Evolutionary conservation across 2,329 filamentous ascomycete genomes (phyloP), one percentile per base, ranked within the genome.

Genomic region (Sordariomycetes sp.): DNA sequence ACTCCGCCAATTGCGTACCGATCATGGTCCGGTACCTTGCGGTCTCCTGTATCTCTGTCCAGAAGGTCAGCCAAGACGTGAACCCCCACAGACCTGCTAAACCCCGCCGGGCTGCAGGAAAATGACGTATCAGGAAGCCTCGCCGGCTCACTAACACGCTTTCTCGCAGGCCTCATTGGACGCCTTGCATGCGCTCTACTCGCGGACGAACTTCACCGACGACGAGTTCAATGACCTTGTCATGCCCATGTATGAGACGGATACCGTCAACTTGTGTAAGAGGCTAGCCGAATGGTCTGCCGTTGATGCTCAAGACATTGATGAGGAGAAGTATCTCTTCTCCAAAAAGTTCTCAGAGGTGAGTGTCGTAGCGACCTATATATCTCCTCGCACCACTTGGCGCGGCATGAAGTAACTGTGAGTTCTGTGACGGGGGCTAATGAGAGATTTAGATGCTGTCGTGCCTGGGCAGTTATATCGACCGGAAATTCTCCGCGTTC

Each of bases 341-440:
- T 85, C 89, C 48, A 97, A 97, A 75, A 97, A 96, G 71, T 83
- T 97, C 53, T 91, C 92, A 1, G 94, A 99, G 81, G 89, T 91
- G 78, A 63, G 74, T 64, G 16, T 50, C 20, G 34, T 51, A 51
- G 12, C 22, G 4, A 35, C 24, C 25, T 22, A 20, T 12, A 10
- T 10, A 18, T 7, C 37, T 2, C 34, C 22, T 53, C 59, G 37
- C 37, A 56, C 53, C 53, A 8, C 54, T 40, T 34, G 40, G 43
- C 37, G 48, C 20, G 20, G 55, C 61, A 61, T 51, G 55, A 22
- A 28, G 25, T 28, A 32, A n/a, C 22, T 25, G 22, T 18, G 10
- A 12, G 16, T 43, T 32, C 20, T 24, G 22, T 50, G 8, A 20
- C 22, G 20, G 20, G n/a, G 6, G 12, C 46, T 50, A 50, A 50